Conservation (phyloP, 805 yeast genomes). For the Hanseniaspora singularis region DNA sequence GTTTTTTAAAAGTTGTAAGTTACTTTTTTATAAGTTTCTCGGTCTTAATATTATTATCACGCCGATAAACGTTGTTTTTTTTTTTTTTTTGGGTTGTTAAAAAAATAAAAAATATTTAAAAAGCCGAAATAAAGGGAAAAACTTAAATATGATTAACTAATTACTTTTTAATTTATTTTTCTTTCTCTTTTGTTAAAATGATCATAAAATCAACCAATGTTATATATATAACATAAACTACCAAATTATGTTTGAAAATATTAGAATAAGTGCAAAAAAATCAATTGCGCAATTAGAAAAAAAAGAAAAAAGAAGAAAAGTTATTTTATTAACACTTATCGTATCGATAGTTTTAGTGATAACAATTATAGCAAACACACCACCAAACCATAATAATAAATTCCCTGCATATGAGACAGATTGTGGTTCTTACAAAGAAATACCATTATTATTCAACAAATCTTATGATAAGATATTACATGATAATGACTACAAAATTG, state of each 20-base stretch:
- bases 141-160: no score
- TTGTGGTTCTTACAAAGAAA: conserved; percentile 16
- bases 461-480: conserved; percentile 24
- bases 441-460: conserved; percentile 21
- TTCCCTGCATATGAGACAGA: conserved; percentile 13
- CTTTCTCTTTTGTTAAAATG: no score
- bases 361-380: background rate
- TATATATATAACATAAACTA: no score
- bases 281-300: conserved; percentile 1
- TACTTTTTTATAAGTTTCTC: no score
- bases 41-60: no score
- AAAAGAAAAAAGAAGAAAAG: conserved; percentile 4
- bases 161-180: no score
- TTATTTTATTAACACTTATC: background rate
- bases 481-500: conserved; percentile 30
- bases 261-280: conserved; percentile 4
- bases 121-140: no score
- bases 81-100: no score
- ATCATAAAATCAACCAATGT: no score
- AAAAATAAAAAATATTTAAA: no score
- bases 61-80: no score
- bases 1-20: no score
- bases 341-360: background rate
- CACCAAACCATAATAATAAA: background rate
- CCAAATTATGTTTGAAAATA: conserved; percentile 17